Evolutionary conservation across 2,329 filamentous ascomycete genomes (phyloP).

Genomic region (Cladosporium colombiae): DNA sequence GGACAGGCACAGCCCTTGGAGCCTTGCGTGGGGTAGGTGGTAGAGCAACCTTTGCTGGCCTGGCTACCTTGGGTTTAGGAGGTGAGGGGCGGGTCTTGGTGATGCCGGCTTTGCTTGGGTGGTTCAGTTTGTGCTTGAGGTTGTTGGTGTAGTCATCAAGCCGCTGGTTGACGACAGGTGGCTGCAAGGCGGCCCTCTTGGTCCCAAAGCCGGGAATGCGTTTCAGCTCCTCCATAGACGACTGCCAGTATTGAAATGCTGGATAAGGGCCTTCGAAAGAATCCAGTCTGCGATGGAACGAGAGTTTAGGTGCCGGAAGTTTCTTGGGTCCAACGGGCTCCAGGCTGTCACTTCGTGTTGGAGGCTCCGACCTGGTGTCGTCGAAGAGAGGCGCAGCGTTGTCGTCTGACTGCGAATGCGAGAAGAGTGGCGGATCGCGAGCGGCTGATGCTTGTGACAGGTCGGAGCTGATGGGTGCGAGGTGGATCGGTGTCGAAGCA

Average conservation of each 20-base stretch:
- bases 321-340: neutral
- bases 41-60: constrained; percentile 12
- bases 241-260: constrained; percentile 8
- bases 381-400: constrained; percentile 19
- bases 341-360: constrained; percentile 17
- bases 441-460: constrained; percentile 16
- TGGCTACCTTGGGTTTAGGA: constrained; percentile 3
- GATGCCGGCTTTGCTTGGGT: constrained; percentile 13
- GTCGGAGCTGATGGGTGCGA: constrained; percentile 19
- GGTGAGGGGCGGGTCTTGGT: constrained; percentile 5
- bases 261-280: neutral
- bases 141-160: constrained; percentile 16
- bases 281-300: constrained; percentile 1
- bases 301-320: constrained; percentile 1
- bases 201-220: constrained; percentile 10
- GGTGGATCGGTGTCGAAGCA: constrained; percentile 16
- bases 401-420: constrained; percentile 20
- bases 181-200: constrained; percentile 12
- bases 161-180: constrained; percentile 13
- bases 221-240: neutral
- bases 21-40: constrained; percentile 16
- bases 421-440: constrained; percentile 25
- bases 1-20: neutral
- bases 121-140: constrained; percentile 18
- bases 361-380: neutral